Evolutionary conservation across 768 basidiomycete species (phyloP).

Genomic region (Fomitopsis pulvina): DNA sequence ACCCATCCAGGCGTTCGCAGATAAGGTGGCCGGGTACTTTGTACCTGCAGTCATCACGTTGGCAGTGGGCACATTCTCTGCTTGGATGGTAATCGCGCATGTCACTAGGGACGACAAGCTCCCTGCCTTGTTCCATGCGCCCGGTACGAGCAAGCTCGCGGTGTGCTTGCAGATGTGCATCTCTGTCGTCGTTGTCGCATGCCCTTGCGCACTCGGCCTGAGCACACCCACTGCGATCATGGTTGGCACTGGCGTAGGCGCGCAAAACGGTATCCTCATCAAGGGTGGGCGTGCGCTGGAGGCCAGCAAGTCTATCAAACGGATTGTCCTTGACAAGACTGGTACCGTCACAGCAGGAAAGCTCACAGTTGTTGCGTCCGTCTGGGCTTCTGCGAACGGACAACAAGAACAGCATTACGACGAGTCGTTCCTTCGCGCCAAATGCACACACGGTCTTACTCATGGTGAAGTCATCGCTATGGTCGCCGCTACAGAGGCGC

Average conservation of each 20-base stretch:
- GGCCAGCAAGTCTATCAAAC: slow-evolving; percentile 75
- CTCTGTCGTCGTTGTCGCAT: slow-evolving; percentile 95
- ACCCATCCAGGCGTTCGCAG: slow-evolving; percentile 96
- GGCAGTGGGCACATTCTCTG: slow-evolving; percentile 71
- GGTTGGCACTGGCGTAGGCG: slow-evolving; percentile 98
- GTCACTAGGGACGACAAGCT: slow-evolving; percentile 50
- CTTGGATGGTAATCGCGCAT: slow-evolving; percentile 73
- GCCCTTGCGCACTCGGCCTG: slow-evolving; percentile 94
- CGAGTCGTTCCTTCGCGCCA: slow-evolving; percentile 12
- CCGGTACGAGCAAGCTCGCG: slow-evolving; percentile 80
- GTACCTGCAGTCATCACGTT: slow-evolving; percentile 88
- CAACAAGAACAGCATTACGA: neutral
- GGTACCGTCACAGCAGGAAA: slow-evolving; percentile 97
- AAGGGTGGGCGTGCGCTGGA: slow-evolving; percentile 95
- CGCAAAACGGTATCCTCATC: slow-evolving; percentile 95
- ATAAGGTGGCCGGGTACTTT: slow-evolving; percentile 90
- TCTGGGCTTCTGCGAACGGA: slow-evolving; percentile 45
- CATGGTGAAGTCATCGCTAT: slow-evolving; percentile 66
- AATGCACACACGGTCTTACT: slow-evolving; percentile 60
- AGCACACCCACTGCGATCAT: slow-evolving; percentile 98
- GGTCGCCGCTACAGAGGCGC: slow-evolving; percentile 80
- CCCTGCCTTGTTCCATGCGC: slow-evolving; percentile 78
- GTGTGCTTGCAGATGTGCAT: slow-evolving; percentile 97
- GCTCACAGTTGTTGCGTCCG: slow-evolving; percentile 67
- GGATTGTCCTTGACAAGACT: slow-evolving; percentile 92